Evolutionary conservation across 345 rosid species (phyloP).

Genomic region (Populus ilicifolia): DNA sequence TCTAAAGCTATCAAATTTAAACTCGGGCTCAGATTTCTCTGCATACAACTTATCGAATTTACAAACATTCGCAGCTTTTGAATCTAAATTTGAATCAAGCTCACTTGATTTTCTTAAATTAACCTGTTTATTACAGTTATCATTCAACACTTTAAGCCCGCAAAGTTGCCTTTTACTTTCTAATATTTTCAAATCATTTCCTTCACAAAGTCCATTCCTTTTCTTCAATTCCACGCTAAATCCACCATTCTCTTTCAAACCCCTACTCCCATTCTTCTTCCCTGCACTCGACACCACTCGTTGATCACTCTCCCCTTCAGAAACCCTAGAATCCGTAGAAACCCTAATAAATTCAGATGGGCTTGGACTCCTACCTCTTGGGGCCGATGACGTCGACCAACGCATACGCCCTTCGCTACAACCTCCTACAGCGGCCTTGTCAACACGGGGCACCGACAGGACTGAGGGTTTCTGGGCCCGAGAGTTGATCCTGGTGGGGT

Average conservation of each 20-base stretch:
- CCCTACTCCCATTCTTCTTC: slow-evolving; percentile 27
- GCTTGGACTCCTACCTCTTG: slow-evolving; percentile 82
- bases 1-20: slow-evolving; percentile 19
- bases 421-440: slow-evolving; percentile 36
- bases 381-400: slow-evolving; percentile 49
- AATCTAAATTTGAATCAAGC: slow-evolving; percentile 18
- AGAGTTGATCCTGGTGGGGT: slow-evolving; percentile 34
- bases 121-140: slow-evolving; percentile 12
- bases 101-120: slow-evolving; percentile 24
- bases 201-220: slow-evolving; percentile 19
- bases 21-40: slow-evolving; percentile 23
- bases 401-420: slow-evolving; percentile 42
- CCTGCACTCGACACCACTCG: slow-evolving; percentile 22
- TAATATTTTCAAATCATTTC: not conserved
- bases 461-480: slow-evolving; percentile 58
- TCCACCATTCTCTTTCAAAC: slow-evolving; percentile 34
- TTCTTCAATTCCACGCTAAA: slow-evolving; percentile 28
- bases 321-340: slow-evolving; percentile 44
- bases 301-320: slow-evolving; percentile 32
- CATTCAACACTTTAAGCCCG: slow-evolving; percentile 19
- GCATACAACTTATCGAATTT: slow-evolving; percentile 21
- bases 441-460: slow-evolving; percentile 53
- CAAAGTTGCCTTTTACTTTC: slow-evolving; percentile 16
- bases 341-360: slow-evolving; percentile 68
- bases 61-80: slow-evolving; percentile 13